Evolutionary conservation across 2,329 filamentous ascomycete species (phyloP).

Genomic region (Phialemonium atrogriseum): DNA sequence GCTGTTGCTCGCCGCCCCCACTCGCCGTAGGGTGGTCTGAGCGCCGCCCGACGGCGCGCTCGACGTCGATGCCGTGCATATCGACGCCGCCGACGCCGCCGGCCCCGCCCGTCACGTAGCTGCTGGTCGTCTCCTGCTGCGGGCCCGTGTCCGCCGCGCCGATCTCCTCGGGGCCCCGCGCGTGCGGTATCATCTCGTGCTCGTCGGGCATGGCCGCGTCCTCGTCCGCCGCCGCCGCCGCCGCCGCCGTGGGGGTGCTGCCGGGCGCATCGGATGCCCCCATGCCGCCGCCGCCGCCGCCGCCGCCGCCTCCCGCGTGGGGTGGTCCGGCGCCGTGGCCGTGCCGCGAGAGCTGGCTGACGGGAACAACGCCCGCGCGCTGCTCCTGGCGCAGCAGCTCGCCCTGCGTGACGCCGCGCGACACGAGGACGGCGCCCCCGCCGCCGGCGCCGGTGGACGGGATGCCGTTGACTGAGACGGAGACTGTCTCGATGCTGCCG

Average conservation of each 20-base stretch:
- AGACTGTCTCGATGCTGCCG: conserved; percentile 73
- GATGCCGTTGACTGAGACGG: conserved; percentile 64
- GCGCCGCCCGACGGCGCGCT: conserved; percentile 52
- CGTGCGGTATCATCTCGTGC: conserved; percentile 63
- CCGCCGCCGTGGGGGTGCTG: conserved; percentile 10
- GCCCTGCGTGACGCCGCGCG: conserved; percentile 65
- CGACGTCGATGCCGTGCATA: conserved; percentile 49
- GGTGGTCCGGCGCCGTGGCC: conserved; percentile 8
- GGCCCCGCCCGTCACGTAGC: conserved; percentile 17
- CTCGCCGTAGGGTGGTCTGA: conserved; percentile 15
- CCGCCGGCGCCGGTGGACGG: conserved; percentile 37
- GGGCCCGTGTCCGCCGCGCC: conserved; percentile 82
- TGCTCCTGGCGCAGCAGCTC: conserved; percentile 83
- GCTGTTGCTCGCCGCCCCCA: conserved; percentile 17
- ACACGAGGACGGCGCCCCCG: conserved; percentile 9
- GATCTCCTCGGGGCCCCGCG: conserved; percentile 74
- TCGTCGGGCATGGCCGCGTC: conserved; percentile 21
- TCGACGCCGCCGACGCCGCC: conserved; percentile 30
- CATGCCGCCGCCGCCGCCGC: neutral
- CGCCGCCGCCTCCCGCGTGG: neutral
- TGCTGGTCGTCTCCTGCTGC: conserved; percentile 39
- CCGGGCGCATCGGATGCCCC: conserved; percentile 5
- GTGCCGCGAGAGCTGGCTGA: conserved; percentile 45
- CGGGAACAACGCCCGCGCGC: conserved; percentile 68
- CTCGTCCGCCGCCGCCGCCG: conserved; percentile 12